Base-by-base conservation (phyloP, 306 rosid genomes). In the Cicer cuneatum region DNA sequence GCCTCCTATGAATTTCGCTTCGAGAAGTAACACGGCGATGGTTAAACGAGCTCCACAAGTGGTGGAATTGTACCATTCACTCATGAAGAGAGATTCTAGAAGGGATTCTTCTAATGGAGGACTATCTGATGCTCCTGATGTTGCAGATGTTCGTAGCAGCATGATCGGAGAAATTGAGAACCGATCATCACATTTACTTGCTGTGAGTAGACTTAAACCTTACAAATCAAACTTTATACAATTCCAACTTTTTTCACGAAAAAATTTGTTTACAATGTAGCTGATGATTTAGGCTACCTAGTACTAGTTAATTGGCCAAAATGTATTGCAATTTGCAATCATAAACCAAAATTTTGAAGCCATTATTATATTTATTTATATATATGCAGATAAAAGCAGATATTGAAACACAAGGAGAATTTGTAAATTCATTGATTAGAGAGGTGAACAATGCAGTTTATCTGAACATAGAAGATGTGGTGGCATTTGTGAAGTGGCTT, bases 81-180 rank as follows among this genome's bases (percentile, higher is more conserved):
- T 94, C 5, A 94, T 94, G 98, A 94, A 94, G 87, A 87, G 97
- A 83, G 98, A 94, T 77, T 91, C 97, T 7, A 88, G 93, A 79
- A 94, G 85, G 83, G 98, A 94, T 18, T 87, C 97, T 51, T 82
- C 93, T 66, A 90, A 74, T 80, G 97, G 95, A 62, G 90, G 87
- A 73, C 71, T 82, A 8, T 73, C 90, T 54, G 96, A 94, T 81
- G 93, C 83, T 39, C 84, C 90, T 2, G 94, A 90, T 86, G 96
- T 94, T 65, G 89, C 96, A 35, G 88, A 90, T 75, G 96, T 81
- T 86, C 96, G 97, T 71, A 94, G 96, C 77, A 94, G 89, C 87
- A 94, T 94, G 98, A 94, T 94, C 63, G 97, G 98, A 71, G 98
- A 94, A 79, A 94, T 94, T 37, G 98, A 94, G 87, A 94, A 94